These are phyloP conservation scores for Botrytis porri DNA, from an alignment of 2,329 filamentous ascomycete genomes.

Conservation along the genomic window DNA sequence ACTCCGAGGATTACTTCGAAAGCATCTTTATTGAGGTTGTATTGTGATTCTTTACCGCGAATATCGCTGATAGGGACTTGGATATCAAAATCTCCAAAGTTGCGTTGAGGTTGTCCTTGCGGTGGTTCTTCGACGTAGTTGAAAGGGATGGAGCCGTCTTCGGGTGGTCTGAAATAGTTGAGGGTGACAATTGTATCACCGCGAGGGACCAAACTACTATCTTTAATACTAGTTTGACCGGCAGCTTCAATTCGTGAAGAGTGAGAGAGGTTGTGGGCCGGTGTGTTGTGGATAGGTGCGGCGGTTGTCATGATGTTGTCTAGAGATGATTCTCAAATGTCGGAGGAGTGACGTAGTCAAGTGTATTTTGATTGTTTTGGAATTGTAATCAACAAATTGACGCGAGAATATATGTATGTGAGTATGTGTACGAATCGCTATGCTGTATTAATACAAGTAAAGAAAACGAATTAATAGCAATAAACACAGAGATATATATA, in stretches of 20 bases:
- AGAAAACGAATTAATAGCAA: neutral
- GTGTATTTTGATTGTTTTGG: neutral
- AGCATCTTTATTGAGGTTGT: slow-evolving; percentile 68
- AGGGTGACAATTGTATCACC: slow-evolving; percentile 50
- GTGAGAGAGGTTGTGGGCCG: slow-evolving; percentile 42
- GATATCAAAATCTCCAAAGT: slow-evolving; percentile 34
- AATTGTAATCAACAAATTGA: neutral
- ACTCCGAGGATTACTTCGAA: slow-evolving; percentile 65
- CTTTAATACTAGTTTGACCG: slow-evolving; percentile 18
- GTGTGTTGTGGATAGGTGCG: slow-evolving; percentile 39
- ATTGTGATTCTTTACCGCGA: slow-evolving; percentile 65
- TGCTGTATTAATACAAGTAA: neutral
- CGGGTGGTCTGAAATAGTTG: slow-evolving; percentile 53
- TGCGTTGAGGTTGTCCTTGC: slow-evolving; percentile 33
- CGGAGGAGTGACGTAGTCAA: slow-evolving; percentile 1
- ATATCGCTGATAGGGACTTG: slow-evolving; percentile 61
- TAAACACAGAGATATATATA: neutral
- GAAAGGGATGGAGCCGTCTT: slow-evolving; percentile 52
- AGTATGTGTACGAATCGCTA: neutral
- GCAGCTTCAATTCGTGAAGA: slow-evolving; percentile 32
- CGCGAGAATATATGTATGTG: neutral
- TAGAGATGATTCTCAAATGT: slow-evolving; percentile 5
- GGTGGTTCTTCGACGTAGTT: slow-evolving; percentile 50
- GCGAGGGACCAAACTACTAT: slow-evolving; percentile 42
- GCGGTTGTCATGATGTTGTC: slow-evolving; percentile 43